phyloP scores from a whole-genome alignment of 164 flowering plant species.

The Kingdonia uniflora region DNA sequence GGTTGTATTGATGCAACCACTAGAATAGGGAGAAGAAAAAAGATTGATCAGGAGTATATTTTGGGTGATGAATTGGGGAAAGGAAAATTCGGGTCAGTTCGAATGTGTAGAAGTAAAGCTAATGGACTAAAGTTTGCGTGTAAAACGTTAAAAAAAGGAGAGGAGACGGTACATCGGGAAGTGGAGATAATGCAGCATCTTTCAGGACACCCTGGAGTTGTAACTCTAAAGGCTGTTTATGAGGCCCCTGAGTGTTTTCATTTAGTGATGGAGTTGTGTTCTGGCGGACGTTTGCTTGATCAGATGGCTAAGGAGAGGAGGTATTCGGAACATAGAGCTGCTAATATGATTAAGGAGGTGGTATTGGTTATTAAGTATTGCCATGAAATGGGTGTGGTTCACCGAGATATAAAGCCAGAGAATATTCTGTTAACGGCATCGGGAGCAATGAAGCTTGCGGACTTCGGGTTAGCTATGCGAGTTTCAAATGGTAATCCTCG shows the following conservation, averaged over 20 bases:
- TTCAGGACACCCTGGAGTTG: conserved; percentile 87
- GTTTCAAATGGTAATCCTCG: conserved; percentile 52
- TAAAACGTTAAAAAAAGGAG: conserved; percentile 32
- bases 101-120: conserved; percentile 42
- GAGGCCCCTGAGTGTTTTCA: conserved; percentile 74
- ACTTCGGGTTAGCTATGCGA: conserved; percentile 89
- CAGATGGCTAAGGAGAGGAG: conserved; percentile 54
- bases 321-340: conserved; percentile 68
- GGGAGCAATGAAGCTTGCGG: conserved; percentile 86
- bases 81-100: conserved; percentile 88
- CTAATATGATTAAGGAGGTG: conserved; percentile 56
- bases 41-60: conserved; percentile 66
- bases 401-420: conserved; percentile 92
- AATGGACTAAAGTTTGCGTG: conserved; percentile 74
- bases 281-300: conserved; percentile 78
- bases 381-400: conserved; percentile 99
- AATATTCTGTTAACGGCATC: conserved; percentile 74
- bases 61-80: conserved; percentile 47
- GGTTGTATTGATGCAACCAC: conserved; percentile 84
- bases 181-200: conserved; percentile 99
- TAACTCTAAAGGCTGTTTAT: conserved; percentile 74
- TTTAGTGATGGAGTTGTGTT: conserved; percentile 93
- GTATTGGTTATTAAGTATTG: conserved; percentile 78
- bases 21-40: conserved; percentile 70
- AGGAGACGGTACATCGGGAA: conserved; percentile 86